Evolutionary conservation across 257 asterid species (phyloP).

Genomic region (Petrea volubilis): DNA sequence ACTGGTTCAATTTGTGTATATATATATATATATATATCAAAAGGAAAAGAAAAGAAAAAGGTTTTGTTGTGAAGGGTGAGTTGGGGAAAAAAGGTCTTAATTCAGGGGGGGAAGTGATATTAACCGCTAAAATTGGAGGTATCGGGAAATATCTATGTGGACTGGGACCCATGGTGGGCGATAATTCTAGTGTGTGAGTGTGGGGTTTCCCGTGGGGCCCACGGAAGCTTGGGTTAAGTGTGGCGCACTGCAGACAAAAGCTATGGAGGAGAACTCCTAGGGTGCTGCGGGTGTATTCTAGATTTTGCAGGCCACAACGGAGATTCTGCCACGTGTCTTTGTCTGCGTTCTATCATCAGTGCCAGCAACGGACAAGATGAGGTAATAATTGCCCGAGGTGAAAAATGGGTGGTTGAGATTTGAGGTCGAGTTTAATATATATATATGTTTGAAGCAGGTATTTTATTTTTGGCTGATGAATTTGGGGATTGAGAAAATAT

Average conservation of each 20-base stretch:
- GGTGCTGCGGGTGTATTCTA: slow-evolving; percentile 24
- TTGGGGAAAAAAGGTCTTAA: background rate
- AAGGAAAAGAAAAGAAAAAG: background rate
- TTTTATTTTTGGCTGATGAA: too few relatives aligned
- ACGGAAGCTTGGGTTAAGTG: slow-evolving; percentile 29
- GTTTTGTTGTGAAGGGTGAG: background rate
- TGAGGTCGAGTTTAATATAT: background rate
- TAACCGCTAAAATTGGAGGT: background rate
- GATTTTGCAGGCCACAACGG: background rate
- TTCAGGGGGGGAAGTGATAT: background rate
- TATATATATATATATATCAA: background rate
- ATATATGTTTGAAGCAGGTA: too few relatives aligned
- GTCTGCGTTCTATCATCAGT: background rate
- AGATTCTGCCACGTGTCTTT: slow-evolving; percentile 30
- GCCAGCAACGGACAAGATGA: background rate
- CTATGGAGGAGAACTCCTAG: slow-evolving; percentile 4
- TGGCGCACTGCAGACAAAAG: slow-evolving; percentile 33
- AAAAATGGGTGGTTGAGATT: background rate
- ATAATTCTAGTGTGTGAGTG: slow-evolving; percentile 40
- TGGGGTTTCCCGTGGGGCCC: slow-evolving; percentile 31
- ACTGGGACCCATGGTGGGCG: slow-evolving; percentile 47
- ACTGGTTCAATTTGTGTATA: background rate
- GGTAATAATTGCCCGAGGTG: background rate
- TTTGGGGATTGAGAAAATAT: too few relatives aligned
- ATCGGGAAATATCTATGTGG: slow-evolving; percentile 1